phyloP scores from a whole-genome alignment of 148 eudicot species.

The Cornus kousa region DNA sequence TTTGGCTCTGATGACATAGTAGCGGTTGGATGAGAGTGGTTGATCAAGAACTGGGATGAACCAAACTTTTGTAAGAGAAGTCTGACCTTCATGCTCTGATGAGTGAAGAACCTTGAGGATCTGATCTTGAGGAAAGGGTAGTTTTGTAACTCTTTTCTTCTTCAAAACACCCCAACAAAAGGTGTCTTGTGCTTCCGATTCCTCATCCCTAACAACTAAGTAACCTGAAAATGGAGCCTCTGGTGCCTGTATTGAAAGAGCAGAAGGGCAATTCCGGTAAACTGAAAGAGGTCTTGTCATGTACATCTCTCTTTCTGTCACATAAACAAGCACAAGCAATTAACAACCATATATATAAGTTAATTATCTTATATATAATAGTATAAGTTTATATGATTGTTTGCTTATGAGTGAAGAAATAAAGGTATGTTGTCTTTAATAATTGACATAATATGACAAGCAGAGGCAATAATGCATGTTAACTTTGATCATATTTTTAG shows the following conservation, averaged over 20 bases:
- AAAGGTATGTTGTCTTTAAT: not conserved
- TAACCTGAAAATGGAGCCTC: slow-evolving; percentile 57
- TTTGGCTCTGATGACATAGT: slow-evolving; percentile 62
- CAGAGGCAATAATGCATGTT: not conserved
- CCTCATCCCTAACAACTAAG: slow-evolving; percentile 67
- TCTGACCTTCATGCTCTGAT: slow-evolving; percentile 25
- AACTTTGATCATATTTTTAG: no score
- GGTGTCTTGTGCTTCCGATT: slow-evolving; percentile 49
- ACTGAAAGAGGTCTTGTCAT: slow-evolving; percentile 67
- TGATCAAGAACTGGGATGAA: slow-evolving; percentile 70
- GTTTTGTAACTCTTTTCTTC: slow-evolving; percentile 41
- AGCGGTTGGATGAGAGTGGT: slow-evolving; percentile 70
- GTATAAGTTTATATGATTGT: not conserved
- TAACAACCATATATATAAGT: no score
- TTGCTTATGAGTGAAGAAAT: slow-evolving; percentile 3
- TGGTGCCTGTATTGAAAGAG: slow-evolving; percentile 46
- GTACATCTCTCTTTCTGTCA: slow-evolving; percentile 26
- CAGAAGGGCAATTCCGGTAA: slow-evolving; percentile 52
- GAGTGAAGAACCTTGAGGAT: slow-evolving; percentile 57
- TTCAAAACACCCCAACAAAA: slow-evolving; percentile 65
- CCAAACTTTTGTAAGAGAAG: slow-evolving; percentile 62
- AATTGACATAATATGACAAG: not conserved
- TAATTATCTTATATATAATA: not conserved
- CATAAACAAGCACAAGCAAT: no score
- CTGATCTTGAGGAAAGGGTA: slow-evolving; percentile 80